Percentiles rank a stretch among this genome's conserved stretches.
These are phyloP conservation scores for Neostapfia colusana DNA, from an alignment of 176 grass and related monocot species.

Conservation along the genomic window DNA sequence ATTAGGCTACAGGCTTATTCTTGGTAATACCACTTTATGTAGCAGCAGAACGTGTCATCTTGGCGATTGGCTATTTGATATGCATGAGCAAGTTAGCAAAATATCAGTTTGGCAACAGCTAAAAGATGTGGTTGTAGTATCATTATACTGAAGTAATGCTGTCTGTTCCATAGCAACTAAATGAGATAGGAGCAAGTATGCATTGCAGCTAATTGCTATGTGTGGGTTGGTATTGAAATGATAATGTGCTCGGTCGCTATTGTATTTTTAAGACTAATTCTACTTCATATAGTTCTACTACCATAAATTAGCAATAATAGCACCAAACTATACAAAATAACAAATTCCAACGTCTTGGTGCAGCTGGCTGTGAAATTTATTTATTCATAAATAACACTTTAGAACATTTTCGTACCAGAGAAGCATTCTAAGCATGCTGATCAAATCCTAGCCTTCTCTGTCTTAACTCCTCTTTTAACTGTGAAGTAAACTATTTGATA, in stretches of 20 bases:
- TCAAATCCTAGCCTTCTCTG: neutral
- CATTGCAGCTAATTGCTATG: neutral
- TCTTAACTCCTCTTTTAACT: no score
- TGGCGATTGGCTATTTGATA: slow-evolving; percentile 11
- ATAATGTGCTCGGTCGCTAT: no score
- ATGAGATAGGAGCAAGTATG: neutral
- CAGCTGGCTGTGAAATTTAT: no score
- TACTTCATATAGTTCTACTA: no score
- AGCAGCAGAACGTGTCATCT: neutral
- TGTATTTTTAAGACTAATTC: no score
- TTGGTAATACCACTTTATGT: slow-evolving; percentile 4
- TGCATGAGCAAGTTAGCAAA: slow-evolving; percentile 1
- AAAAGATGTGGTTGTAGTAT: neutral
- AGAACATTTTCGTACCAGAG: neutral
- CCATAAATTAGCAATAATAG: no score
- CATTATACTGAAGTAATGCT: no score
- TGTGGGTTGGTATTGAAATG: no score
- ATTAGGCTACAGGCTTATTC: neutral
- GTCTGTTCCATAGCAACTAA: neutral
- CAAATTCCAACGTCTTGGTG: no score
- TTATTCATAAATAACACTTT: no score
- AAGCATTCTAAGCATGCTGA: neutral
- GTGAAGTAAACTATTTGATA: neutral
- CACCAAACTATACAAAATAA: no score
- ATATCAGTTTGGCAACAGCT: neutral